Percentiles rank a stretch among this genome's conserved stretches.
Conservation (phyloP, 495 filamentous ascomycete species). For the Penicillium herquei region DNA sequence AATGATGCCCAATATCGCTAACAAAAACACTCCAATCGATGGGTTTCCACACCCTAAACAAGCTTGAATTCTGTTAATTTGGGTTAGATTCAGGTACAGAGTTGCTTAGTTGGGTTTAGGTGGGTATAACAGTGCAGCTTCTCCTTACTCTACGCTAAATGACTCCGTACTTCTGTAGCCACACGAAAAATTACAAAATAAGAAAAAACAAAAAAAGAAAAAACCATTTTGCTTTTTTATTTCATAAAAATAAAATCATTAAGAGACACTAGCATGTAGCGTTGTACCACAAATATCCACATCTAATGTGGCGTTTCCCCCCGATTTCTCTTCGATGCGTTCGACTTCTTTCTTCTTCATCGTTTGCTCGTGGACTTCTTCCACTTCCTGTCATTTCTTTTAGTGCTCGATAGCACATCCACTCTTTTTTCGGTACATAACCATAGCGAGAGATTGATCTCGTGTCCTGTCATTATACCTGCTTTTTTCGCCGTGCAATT, state of each 20-base stretch:
- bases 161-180: too few species aligned
- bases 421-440: conserved; percentile 25
- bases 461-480: conserved; percentile 14
- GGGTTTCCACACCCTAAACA: background rate
- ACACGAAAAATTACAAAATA: background rate
- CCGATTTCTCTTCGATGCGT: conserved; percentile 7
- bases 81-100: conserved; percentile 19
- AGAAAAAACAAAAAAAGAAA: background rate
- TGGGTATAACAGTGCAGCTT: background rate
- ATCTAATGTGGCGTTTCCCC: conserved; percentile 14
- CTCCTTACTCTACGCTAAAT: background rate
- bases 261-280: too few species aligned
- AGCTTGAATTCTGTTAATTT: background rate
- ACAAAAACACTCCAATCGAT: background rate
- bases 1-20: background rate
- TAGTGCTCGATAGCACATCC: conserved; percentile 38
- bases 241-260: background rate
- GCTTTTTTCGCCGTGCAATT: background rate
- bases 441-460: conserved; percentile 14
- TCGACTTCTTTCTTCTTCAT: background rate
- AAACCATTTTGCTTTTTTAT: background rate
- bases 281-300: conserved; percentile 1
- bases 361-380: background rate
- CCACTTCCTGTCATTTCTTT: conserved; percentile 22
- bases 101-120: conserved; percentile 2